Percentiles rank a stretch among this genome's conserved stretches.
These are phyloP conservation scores for Tetrahymena elliotti DNA, from an alignment of 73 alveolate genomes.

Conservation along the genomic window DNA sequence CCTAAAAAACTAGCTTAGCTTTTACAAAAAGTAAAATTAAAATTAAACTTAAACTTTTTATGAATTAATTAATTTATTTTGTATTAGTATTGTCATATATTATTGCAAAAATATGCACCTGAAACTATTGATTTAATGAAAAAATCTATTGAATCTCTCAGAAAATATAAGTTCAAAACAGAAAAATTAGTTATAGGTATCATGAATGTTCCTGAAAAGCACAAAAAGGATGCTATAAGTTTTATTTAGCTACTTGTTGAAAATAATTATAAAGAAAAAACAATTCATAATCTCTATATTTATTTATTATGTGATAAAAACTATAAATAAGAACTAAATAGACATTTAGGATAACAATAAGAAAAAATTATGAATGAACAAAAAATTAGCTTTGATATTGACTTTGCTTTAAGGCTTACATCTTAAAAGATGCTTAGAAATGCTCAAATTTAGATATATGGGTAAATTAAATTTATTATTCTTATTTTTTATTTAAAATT, in stretches of 20 bases:
- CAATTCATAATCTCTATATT: neutral
- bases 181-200: neutral
- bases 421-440: conserved; percentile 71
- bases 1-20: neutral
- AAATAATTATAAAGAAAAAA: neutral
- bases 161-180: neutral
- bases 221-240: neutral
- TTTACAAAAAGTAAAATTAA: neutral
- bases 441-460: conserved; percentile 72
- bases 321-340: neutral
- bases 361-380: neutral
- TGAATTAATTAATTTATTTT: neutral
- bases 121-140: neutral
- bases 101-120: neutral
- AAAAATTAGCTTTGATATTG: conserved; percentile 11
- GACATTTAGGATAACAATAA: neutral
- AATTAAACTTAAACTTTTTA: neutral
- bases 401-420: conserved; percentile 90
- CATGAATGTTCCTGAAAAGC: neutral
- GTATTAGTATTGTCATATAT: neutral
- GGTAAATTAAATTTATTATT: neutral
- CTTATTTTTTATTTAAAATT: conserved; percentile 20
- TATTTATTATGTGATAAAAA: neutral
- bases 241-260: neutral
- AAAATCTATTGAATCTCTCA: neutral